These are phyloP conservation scores for Isabelozyma rhagii DNA, from an alignment of 805 yeast species.

Conservation along the genomic window DNA sequence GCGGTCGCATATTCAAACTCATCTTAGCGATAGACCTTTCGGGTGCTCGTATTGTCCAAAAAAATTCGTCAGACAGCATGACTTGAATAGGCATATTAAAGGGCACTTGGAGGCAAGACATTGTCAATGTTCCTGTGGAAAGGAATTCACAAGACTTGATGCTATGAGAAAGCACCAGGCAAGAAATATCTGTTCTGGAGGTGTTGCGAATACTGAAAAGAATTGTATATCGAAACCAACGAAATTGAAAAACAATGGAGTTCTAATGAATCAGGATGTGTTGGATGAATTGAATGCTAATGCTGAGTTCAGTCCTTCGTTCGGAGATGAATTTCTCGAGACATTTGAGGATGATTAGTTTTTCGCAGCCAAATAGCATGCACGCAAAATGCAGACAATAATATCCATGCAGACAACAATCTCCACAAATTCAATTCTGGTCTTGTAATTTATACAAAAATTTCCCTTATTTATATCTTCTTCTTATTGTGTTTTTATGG, in stretches of 20 bases:
- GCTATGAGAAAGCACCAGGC: conserved; percentile 79
- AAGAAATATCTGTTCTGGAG: conserved; percentile 81
- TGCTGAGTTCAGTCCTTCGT: not conserved
- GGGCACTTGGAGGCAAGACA: conserved; percentile 75
- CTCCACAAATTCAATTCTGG: not conserved
- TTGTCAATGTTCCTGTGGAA: conserved; percentile 85
- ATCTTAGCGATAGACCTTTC: conserved; percentile 91
- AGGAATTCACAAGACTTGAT: conserved; percentile 85
- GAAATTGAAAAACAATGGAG: conserved; percentile 3
- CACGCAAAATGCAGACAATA: not conserved
- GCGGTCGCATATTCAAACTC: conserved; percentile 95
- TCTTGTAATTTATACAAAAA: not conserved
- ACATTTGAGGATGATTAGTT: not conserved
- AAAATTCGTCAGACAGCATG: conserved; percentile 93
- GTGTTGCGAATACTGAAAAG: conserved; percentile 31
- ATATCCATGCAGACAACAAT: not conserved
- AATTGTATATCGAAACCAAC: conserved; percentile 23
- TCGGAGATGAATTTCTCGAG: not conserved
- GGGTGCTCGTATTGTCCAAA: conserved; percentile 74
- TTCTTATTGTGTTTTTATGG: not conserved
- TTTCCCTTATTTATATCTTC: too few species aligned
- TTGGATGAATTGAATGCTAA: conserved; percentile 11
- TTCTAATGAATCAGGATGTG: not conserved
- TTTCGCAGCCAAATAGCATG: not conserved
- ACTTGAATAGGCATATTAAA: conserved; percentile 82